Conservation (phyloP, 352 stramenopile species). For the Plasmopara halstedii region DNA sequence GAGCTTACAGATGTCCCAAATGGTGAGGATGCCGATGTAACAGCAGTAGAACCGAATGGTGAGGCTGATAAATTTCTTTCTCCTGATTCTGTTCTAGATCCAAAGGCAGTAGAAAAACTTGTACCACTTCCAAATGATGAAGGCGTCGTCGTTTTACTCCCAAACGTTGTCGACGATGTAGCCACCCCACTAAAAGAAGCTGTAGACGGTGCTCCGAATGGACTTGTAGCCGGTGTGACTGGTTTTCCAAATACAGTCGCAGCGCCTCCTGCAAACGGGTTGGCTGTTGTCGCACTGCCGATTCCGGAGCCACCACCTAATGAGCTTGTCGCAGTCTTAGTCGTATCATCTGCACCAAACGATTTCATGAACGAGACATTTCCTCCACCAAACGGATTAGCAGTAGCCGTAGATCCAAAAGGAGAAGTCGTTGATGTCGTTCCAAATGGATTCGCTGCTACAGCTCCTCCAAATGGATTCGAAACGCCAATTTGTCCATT, state of each 20-base stretch:
- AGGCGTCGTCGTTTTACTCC: conserved; percentile 1
- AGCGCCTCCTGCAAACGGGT: conserved; percentile 19
- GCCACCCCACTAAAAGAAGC: conserved; percentile 21
- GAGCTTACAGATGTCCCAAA: conserved; percentile 16
- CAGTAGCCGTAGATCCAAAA: conserved; percentile 13
- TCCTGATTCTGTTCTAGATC: conserved; percentile 17
- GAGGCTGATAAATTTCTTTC: conserved; percentile 10
- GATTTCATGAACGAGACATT: conserved; percentile 13
- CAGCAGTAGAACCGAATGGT: conserved; percentile 10
- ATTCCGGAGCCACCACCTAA: conserved; percentile 27
- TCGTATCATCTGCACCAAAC: conserved; percentile 20
- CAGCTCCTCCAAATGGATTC: conserved; percentile 18
- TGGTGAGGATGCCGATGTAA: conserved; percentile 10
- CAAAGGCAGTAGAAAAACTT: conserved; percentile 4
- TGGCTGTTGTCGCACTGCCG: conserved; percentile 9
- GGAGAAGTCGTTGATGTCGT: conserved; percentile 10
- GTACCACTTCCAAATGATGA: conserved; percentile 21
- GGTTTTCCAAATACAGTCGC: conserved; percentile 23
- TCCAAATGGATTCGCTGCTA: conserved; percentile 15
- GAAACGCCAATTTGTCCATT: conserved; percentile 5
- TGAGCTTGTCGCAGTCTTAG: conserved; percentile 14
- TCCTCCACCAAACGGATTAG: conserved; percentile 16
- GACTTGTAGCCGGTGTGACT: conserved; percentile 17
- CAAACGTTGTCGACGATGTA: neutral
- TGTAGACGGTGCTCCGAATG: conserved; percentile 22